Evolutionary conservation across 257 asterid species (phyloP).

Genomic region (Petunia axillaris): DNA sequence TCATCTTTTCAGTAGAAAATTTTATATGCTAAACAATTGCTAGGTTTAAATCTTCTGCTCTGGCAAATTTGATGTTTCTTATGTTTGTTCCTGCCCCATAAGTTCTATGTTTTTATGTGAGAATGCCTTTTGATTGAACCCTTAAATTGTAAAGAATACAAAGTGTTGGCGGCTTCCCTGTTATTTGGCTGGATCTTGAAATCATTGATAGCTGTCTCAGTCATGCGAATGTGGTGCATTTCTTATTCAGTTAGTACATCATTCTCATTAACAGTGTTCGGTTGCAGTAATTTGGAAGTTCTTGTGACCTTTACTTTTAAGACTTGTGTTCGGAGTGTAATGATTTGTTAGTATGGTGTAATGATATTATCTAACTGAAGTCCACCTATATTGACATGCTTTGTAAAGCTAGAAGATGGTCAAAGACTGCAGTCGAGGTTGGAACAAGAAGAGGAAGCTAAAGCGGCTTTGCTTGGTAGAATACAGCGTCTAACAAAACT

Average conservation of each 20-base stretch:
- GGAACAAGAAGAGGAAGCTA: slow-evolving; percentile 99
- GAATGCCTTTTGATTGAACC: slow-evolving; percentile 1
- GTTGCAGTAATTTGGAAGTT: slow-evolving; percentile 11
- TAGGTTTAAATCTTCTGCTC: not conserved
- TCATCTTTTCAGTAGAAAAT: not conserved
- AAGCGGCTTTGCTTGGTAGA: slow-evolving; percentile 96
- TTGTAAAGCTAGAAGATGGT: slow-evolving; percentile 96
- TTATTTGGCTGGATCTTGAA: slow-evolving; percentile 3
- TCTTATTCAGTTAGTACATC: slow-evolving; percentile 5
- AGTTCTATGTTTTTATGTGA: not conserved
- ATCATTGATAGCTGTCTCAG: slow-evolving; percentile 3
- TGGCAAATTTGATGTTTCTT: not conserved
- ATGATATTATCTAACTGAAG: slow-evolving; percentile 9
- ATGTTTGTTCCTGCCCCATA: slow-evolving; percentile 3
- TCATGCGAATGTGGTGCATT: not conserved
- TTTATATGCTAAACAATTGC: slow-evolving; percentile 1
- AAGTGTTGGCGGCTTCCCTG: not conserved
- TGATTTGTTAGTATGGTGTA: slow-evolving; percentile 16
- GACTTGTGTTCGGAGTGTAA: not conserved
- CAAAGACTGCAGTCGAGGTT: slow-evolving; percentile 95
- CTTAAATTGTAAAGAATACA: not conserved
- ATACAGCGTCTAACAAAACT: slow-evolving; percentile 94
- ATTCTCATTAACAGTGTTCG: slow-evolving; percentile 13
- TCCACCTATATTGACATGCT: slow-evolving; percentile 36
- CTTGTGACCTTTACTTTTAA: not conserved